These are phyloP conservation scores for Tetracladium maxilliforme DNA, from an alignment of 2,329 filamentous ascomycete species.

Conservation along the genomic window DNA sequence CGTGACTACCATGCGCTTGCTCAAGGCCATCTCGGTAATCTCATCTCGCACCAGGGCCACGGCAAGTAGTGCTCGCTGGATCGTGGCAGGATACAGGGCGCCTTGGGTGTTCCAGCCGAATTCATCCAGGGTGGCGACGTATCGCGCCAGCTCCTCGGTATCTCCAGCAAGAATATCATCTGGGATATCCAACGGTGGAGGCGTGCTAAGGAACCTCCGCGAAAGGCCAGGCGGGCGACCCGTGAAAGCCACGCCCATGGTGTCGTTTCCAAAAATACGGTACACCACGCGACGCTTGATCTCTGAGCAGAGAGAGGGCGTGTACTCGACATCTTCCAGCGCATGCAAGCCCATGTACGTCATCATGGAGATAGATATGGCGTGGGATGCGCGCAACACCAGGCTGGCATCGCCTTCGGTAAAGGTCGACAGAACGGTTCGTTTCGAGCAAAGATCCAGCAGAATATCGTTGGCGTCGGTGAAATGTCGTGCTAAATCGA, in stretches of 20 bases:
- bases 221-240: constrained; percentile 37
- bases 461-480: too few species aligned
- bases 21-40: constrained; percentile 37
- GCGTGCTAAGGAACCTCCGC: constrained; percentile 35
- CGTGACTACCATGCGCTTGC: too few species aligned
- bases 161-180: constrained; percentile 32
- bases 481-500: too few species aligned
- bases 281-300: constrained; percentile 18
- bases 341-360: too few species aligned
- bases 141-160: constrained; percentile 18
- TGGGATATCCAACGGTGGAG: constrained; percentile 36
- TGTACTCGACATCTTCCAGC: constrained; percentile 9
- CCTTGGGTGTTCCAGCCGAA: constrained; percentile 36
- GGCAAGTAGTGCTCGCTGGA: constrained; percentile 26
- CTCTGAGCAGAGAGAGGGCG: constrained; percentile 16
- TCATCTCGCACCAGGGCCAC: constrained; percentile 39
- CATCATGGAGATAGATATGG: too few species aligned
- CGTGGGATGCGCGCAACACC: too few species aligned
- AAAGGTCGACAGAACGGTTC: too few species aligned
- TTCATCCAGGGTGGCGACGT: constrained; percentile 23
- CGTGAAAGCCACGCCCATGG: constrained; percentile 32
- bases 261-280: constrained; percentile 28
- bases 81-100: constrained; percentile 25
- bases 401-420: too few species aligned
- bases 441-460: too few species aligned